These are phyloP conservation scores for Dictyostelium firmibasis DNA, from an alignment of 78 protist species.

Conservation along the genomic window DNA sequence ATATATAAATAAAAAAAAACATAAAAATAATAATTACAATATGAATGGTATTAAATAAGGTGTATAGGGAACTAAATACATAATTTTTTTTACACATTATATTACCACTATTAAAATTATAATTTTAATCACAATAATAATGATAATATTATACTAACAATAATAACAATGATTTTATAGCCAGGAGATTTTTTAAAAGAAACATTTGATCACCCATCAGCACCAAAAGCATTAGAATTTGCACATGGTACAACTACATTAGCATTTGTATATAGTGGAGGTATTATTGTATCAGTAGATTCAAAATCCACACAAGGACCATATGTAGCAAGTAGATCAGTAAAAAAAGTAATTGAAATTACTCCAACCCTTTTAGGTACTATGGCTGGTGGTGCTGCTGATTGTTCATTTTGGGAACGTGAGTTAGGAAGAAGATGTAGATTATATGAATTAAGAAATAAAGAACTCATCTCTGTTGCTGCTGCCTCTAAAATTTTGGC, in stretches of 20 bases:
- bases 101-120: no score
- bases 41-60: no score
- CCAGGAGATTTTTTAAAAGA: constrained; percentile 62
- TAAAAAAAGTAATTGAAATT: constrained; percentile 99
- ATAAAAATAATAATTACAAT: no score
- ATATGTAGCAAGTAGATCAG: constrained; percentile 97
- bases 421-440: constrained; percentile 96
- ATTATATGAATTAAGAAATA: constrained; percentile 92
- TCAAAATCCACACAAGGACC: constrained; percentile 98
- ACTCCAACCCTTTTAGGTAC: constrained; percentile 99
- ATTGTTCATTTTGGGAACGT: constrained; percentile 99
- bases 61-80: no score
- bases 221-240: constrained; percentile 80
- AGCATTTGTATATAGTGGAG: constrained; percentile 95
- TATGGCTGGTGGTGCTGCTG: constrained; percentile 99
- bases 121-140: background rate
- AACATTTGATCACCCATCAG: constrained; percentile 75
- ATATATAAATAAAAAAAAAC: background rate
- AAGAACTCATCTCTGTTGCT: constrained; percentile 97
- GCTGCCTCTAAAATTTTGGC: constrained; percentile 99
- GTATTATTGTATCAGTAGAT: constrained; percentile 98
- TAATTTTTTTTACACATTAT: background rate
- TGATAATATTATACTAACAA: background rate
- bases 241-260: constrained; percentile 99
- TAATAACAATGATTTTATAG: background rate